Evolutionary conservation across 2,329 filamentous ascomycete genomes (phyloP), one percentile per base, ranked within the genome.

Genomic region (Fusarium mundagurra): DNA sequence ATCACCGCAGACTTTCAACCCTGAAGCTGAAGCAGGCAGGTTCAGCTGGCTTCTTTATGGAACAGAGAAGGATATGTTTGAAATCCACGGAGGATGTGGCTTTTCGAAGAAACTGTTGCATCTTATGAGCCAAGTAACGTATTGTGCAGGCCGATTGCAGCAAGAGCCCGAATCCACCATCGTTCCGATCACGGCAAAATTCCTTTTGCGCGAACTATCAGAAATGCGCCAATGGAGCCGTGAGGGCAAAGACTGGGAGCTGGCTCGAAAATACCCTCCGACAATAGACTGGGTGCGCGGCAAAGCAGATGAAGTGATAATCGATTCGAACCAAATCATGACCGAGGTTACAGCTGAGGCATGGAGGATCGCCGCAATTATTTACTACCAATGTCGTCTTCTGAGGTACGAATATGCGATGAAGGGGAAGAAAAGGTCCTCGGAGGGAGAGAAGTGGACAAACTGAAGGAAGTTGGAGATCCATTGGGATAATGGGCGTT

Each of bases 1-100:
- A 22, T 31, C 71, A 4, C 77, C 78, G 6, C 65, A 71, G 14
- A 74, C 74, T 4, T 80, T 83, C 29, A 74, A 82, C 27, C 75
- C 78, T 1, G 67, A 79, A 33, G 64, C 72, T 16, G 80, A 83
- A 57, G 69, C 80, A 3, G 67, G 74, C 6, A 78, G 82, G 31
- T 85, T 85, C 55, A 80, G 78, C 13, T 85, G 83, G 82, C 78
- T 85, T 14, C 76, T 83, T 1, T 83, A 84, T 47, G 83, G 83
- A 7, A 80, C 79, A 1, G 75, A 80, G 39, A 69, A 64, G 24
- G 81, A 84, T 17, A 80, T 81, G 69, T 81, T 79, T 39, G 78
- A 84, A 59, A 83, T 85, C 8, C 83, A 85, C 51, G 83, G 83
- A 14, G 83, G 82, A 1, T 85, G 83, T 53, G 83, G 83, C 16